A percentile compares a stretch with the other conserved stretches of the same genome.
These are phyloP conservation scores for Microbotryomycetes sp. DNA, from an alignment of 1,284 basidiomycete genomes.

Conservation along the genomic window DNA sequence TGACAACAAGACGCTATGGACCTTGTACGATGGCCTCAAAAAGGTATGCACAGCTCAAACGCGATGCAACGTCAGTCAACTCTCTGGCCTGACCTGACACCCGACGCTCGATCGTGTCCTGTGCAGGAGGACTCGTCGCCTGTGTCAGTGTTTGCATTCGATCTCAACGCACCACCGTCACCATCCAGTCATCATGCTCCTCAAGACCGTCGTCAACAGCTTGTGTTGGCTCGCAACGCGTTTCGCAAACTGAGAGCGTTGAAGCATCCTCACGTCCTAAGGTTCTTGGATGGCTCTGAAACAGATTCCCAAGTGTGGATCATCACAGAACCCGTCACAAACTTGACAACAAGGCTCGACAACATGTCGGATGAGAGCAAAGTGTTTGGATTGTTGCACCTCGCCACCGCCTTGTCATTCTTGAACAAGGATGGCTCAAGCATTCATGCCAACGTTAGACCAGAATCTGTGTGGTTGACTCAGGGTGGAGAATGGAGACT, in stretches of 20 bases:
- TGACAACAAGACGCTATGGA: conserved; percentile 68
- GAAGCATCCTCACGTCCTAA: conserved; percentile 91
- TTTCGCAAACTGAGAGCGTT: conserved; percentile 83
- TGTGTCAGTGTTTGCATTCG: conserved; percentile 78
- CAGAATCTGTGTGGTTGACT: conserved; percentile 77
- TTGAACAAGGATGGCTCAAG: conserved; percentile 73
- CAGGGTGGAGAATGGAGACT: conserved; percentile 93
- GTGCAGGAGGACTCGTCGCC: conserved; percentile 73
- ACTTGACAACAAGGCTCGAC: conserved; percentile 48
- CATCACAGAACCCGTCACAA: conserved; percentile 85
- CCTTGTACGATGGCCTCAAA: conserved; percentile 78
- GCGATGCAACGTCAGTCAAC: no score
- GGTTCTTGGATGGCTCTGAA: conserved; percentile 71
- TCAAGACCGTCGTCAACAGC: conserved; percentile 52
- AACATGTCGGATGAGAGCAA: conserved; percentile 17
- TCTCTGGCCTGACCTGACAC: no score
- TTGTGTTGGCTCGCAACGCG: conserved; percentile 82
- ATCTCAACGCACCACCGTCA: not conserved
- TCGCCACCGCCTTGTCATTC: conserved; percentile 80
- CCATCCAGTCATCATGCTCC: conserved; percentile 44
- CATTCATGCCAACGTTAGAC: conserved; percentile 78
- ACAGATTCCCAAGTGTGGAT: conserved; percentile 82
- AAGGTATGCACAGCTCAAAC: conserved; percentile 53
- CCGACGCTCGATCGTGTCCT: no score
- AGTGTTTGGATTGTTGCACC: conserved; percentile 21